phyloP scores from a whole-genome alignment of 2,329 filamentous ascomycete genomes.

The Sarocladium kiliense region DNA sequence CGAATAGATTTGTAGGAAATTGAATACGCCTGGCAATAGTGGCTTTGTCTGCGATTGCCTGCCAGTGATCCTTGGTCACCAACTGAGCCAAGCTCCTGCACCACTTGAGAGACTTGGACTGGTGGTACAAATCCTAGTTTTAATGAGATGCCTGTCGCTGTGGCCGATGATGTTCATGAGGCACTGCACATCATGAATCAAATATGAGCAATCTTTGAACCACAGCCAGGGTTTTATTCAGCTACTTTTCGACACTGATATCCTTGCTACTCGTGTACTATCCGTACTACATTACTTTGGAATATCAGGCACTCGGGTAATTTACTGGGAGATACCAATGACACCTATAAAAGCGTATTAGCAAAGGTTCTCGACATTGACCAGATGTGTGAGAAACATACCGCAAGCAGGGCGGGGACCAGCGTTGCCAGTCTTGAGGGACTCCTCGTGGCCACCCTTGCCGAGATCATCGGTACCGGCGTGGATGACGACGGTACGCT shows the following conservation, averaged over 20 bases:
- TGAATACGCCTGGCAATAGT: background rate
- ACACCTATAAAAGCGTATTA: constrained; percentile 51
- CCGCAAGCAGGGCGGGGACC: constrained; percentile 91
- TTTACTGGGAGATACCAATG: constrained; percentile 67
- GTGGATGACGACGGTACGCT: constrained; percentile 95
- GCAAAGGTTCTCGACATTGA: constrained; percentile 4
- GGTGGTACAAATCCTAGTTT: too few species aligned
- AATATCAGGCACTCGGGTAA: background rate
- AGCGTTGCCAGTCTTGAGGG: constrained; percentile 97
- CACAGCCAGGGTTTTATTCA: background rate
- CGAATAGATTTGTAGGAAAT: background rate
- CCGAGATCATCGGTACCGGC: constrained; percentile 95
- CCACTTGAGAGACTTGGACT: too few species aligned
- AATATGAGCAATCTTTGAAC: too few species aligned
- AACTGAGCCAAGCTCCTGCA: too few species aligned
- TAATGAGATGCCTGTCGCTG: too few species aligned
- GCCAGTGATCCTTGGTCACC: too few species aligned
- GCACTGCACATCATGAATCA: too few species aligned
- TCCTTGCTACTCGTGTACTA: too few species aligned
- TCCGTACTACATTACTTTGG: background rate
- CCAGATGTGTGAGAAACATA: constrained; percentile 37
- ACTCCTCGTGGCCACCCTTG: constrained; percentile 87
- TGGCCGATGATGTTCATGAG: too few species aligned
- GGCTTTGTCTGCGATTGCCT: background rate
- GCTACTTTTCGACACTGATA: background rate